Conservation (phyloP, 305 asterid species). For the Fraxinus floribunda region DNA sequence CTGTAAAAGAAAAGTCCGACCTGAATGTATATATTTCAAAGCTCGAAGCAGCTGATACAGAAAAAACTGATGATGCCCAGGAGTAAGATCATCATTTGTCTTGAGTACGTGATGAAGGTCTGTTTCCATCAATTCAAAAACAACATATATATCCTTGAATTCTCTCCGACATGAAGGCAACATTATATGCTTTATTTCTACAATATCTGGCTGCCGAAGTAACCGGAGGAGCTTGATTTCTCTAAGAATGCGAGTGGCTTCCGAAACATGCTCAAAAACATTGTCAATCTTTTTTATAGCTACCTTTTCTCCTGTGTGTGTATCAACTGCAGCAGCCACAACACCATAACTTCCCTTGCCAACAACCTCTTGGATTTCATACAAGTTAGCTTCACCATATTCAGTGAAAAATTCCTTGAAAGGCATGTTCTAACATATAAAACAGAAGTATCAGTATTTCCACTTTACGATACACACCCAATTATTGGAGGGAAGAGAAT, state of each 20-base stretch:
- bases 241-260: conserved; percentile 86
- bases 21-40: conserved; percentile 82
- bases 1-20: conserved; percentile 33
- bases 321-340: conserved; percentile 92
- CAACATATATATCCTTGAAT: conserved; percentile 87
- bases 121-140: conserved; percentile 96
- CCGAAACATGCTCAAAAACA: conserved; percentile 85
- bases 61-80: conserved; percentile 89
- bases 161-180: conserved; percentile 88
- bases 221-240: conserved; percentile 89
- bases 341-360: conserved; percentile 96
- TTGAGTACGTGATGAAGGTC: conserved; percentile 92
- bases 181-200: conserved; percentile 85
- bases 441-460: conserved; percentile 26
- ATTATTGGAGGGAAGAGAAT: background rate
- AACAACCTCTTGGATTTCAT: conserved; percentile 93
- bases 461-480: background rate
- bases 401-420: conserved; percentile 86
- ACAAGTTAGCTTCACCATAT: conserved; percentile 83
- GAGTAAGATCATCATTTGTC: conserved; percentile 81
- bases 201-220: conserved; percentile 84
- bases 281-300: conserved; percentile 84
- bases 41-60: conserved; percentile 96
- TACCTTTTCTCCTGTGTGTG: conserved; percentile 90
- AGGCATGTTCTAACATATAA: conserved; percentile 57